phyloP scores from a whole-genome alignment of 129 eudicot species.

The Pseudognaphalium luteoalbum region DNA sequence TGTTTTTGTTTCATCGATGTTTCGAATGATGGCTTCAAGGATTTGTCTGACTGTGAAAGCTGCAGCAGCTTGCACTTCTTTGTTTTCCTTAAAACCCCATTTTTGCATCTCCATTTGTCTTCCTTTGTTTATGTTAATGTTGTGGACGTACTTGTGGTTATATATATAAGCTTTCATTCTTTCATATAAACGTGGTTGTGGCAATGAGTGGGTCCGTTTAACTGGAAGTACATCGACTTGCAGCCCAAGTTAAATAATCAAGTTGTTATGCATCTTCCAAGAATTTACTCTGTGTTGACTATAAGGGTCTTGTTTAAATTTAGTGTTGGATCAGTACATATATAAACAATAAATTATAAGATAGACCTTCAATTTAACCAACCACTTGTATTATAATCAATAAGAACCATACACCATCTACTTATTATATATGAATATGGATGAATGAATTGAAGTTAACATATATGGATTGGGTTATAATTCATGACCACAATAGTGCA shows the following conservation, averaged over 20 bases:
- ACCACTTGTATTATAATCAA: too few species aligned
- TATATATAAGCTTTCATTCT: too few species aligned
- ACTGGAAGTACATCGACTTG: background rate
- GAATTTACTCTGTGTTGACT: background rate
- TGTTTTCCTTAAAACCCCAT: conserved; percentile 49
- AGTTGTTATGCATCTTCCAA: conserved; percentile 2
- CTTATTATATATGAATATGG: too few species aligned
- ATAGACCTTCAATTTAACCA: too few species aligned
- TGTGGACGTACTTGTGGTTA: too few species aligned
- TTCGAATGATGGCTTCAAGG: conserved; percentile 31
- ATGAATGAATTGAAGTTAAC: too few species aligned
- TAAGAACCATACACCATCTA: too few species aligned
- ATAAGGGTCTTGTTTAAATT: too few species aligned
- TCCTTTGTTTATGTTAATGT: background rate
- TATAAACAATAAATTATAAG: too few species aligned
- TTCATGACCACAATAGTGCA: too few species aligned
- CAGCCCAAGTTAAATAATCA: background rate
- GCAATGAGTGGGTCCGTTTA: background rate
- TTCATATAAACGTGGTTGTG: background rate
- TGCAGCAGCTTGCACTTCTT: conserved; percentile 36
- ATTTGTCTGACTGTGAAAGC: conserved; percentile 41
- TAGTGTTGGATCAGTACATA: too few species aligned
- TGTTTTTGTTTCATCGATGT: conserved; percentile 21
- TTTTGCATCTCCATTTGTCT: conserved; percentile 32
- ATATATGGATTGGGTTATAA: too few species aligned